Conservation (phyloP, 2,329 filamentous ascomycete genomes). For the Remersonia thermophila region DNA sequence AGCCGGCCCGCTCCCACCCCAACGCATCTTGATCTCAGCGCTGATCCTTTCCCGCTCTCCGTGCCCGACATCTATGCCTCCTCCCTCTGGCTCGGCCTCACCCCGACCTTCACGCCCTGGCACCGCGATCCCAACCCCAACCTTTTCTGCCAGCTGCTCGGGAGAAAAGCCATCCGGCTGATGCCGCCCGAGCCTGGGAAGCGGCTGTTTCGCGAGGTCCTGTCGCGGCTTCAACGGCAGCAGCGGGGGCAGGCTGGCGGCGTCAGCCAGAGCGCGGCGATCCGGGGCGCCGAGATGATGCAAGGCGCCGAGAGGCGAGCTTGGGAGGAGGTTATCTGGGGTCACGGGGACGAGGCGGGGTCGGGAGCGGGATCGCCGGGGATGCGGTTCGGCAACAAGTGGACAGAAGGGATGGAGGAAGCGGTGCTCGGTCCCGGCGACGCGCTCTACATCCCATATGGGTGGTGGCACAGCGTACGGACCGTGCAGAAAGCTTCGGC, state of each 20-base stretch:
- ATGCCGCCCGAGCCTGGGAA: constrained; percentile 52
- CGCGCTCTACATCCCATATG: constrained; percentile 64
- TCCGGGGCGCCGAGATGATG: constrained; percentile 89
- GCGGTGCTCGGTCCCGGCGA: constrained; percentile 52
- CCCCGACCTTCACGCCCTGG: constrained; percentile 79
- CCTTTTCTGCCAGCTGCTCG: constrained; percentile 70
- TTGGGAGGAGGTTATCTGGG: constrained; percentile 63
- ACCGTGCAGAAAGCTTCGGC: too few relatives aligned
- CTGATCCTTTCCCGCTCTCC: too few relatives aligned
- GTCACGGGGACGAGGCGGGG: too few relatives aligned
- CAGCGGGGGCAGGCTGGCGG: constrained; percentile 14
- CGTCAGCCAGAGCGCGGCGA: constrained; percentile 22
- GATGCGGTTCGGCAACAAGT: too few relatives aligned
- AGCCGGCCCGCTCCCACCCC: constrained; percentile 6
- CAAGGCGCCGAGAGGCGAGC: constrained; percentile 55
- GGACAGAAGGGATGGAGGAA: constrained; percentile 30
- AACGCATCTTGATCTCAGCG: too few relatives aligned
- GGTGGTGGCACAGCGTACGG: constrained; percentile 79
- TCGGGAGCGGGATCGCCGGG: too few relatives aligned
- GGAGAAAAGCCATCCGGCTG: constrained; percentile 61
- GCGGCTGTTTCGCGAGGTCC: constrained; percentile 46
- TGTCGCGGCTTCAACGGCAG: constrained; percentile 24
- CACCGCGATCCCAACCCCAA: constrained; percentile 94
- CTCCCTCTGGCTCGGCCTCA: constrained; percentile 77
- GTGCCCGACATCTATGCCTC: constrained; percentile 79